phyloP scores from a whole-genome alignment of 2,329 filamentous ascomycete genomes.

The Ophiostoma sp. region DNA sequence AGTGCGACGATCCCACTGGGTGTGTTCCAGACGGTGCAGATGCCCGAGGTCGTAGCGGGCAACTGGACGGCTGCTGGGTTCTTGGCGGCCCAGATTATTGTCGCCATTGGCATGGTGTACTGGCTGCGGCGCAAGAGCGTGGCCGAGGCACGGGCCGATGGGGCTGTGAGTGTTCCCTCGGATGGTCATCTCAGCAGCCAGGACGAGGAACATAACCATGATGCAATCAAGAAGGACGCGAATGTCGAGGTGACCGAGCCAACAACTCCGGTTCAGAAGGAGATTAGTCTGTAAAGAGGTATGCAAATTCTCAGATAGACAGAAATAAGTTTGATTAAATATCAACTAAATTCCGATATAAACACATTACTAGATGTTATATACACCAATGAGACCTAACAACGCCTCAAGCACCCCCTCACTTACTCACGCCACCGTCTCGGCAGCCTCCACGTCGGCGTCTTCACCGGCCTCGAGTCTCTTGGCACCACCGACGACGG shows the following conservation, averaged over 20 bases:
- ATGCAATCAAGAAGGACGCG: neutral
- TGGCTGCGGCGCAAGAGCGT: neutral
- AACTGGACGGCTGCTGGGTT: slow-evolving; percentile 1
- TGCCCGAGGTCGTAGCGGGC: neutral
- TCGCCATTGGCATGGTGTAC: neutral
- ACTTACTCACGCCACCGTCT: neutral
- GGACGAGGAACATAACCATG: neutral
- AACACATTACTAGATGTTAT: no score
- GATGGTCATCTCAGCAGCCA: neutral
- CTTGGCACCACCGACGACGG: neutral
- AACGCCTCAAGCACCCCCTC: no score
- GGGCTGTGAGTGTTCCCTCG: neutral
- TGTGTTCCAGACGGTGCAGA: slow-evolving; percentile 11
- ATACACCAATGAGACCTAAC: no score
- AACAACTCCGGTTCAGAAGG: neutral
- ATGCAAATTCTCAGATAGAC: no score
- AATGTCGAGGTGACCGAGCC: neutral
- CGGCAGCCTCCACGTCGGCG: neutral
- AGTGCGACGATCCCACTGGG: neutral
- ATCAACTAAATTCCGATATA: no score
- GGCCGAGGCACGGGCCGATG: neutral
- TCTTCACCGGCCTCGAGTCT: neutral
- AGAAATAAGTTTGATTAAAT: no score
- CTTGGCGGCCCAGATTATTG: neutral
- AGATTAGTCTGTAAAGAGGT: neutral